Evolutionary conservation across 2,329 filamentous ascomycete species (phyloP), one percentile per base, ranked within the genome.

Genomic region (Neocucurbitaria cava): DNA sequence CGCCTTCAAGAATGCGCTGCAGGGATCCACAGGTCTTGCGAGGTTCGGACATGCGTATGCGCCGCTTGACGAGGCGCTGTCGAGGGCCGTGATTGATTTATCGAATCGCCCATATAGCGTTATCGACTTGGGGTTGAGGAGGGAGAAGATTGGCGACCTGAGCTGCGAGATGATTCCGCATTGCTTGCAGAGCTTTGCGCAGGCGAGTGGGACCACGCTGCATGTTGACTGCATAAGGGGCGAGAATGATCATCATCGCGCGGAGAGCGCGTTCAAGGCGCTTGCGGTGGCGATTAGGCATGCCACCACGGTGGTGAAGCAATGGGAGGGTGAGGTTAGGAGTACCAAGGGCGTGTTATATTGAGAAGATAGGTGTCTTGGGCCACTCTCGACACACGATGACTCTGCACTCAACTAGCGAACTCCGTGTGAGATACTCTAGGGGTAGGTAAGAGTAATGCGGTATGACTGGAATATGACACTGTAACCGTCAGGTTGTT

Each of bases 251-350:
- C 95, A 98, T 78, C 95, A 98, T 80, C 84, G 93, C 54, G 93
- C 95, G 9, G 95, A 98, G 85, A 95, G 90, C 75, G 95, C 94
- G 15, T 97, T 99, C 79, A 99, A 99, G 85, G 95, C 95, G 42
- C 78, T 98, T 64, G 95, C 95, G 0, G 87, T 97, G 40, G 95
- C 95, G 7, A 83, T 96, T 50, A 84, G 89, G 66, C 85, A 85
- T 76, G 95, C 95, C 9, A 94, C 88, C 44, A 84, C 85, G 46
- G 84, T 87, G 65, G 87, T 94, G 28, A 85, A 86, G 38, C 92
- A 91, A 10, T 89, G 89, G 74, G 92, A 96, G 78, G 92, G 92
- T 2, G 95, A 99, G 82, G 88, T 98, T 23, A 91, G 93, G 48
- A 97, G 93, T 80, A 98, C 94, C 8, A 98, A 98, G 85, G 94